Evolutionary conservation across 2,329 filamentous ascomycete species (phyloP).

Genomic region (Eutypa lata): DNA sequence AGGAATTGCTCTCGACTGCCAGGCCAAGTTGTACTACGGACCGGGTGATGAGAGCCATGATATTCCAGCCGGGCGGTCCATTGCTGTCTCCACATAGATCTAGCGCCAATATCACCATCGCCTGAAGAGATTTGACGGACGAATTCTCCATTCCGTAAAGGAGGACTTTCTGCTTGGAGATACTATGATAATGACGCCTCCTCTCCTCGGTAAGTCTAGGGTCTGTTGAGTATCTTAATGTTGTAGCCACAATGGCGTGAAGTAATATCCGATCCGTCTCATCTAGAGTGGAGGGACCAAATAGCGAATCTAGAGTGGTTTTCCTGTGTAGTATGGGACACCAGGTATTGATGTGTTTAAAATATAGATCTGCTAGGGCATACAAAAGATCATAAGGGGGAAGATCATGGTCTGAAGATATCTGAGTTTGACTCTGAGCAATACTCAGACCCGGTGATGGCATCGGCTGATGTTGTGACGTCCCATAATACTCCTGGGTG

Average conservation of each 20-base stretch:
- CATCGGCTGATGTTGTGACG: slow-evolving; percentile 41
- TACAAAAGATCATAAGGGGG: slow-evolving; percentile 74
- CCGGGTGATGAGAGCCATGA: slow-evolving; percentile 83
- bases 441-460: slow-evolving; percentile 58
- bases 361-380: slow-evolving; percentile 71
- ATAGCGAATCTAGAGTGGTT: slow-evolving; percentile 76
- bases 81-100: slow-evolving; percentile 85
- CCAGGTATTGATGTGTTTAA: slow-evolving; percentile 78
- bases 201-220: slow-evolving; percentile 69
- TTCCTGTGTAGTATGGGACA: slow-evolving; percentile 88
- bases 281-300: slow-evolving; percentile 71
- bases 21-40: slow-evolving; percentile 86
- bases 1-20: slow-evolving; percentile 77
- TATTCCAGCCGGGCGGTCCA: slow-evolving; percentile 87
- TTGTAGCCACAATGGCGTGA: slow-evolving; percentile 86
- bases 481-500: slow-evolving; percentile 49
- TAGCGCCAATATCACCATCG: slow-evolving; percentile 79
- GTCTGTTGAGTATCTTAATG: slow-evolving; percentile 80
- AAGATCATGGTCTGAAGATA: slow-evolving; percentile 60
- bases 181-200: slow-evolving; percentile 71
- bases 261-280: slow-evolving; percentile 80
- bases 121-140: slow-evolving; percentile 83
- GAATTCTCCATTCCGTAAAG: slow-evolving; percentile 87
- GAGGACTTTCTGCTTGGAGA: slow-evolving; percentile 81
- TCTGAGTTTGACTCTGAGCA: slow-evolving; percentile 43